These are phyloP conservation scores for Entomortierella chlamydospora DNA, from an alignment of 192 early-diverging fungal species.

Conservation along the genomic window DNA sequence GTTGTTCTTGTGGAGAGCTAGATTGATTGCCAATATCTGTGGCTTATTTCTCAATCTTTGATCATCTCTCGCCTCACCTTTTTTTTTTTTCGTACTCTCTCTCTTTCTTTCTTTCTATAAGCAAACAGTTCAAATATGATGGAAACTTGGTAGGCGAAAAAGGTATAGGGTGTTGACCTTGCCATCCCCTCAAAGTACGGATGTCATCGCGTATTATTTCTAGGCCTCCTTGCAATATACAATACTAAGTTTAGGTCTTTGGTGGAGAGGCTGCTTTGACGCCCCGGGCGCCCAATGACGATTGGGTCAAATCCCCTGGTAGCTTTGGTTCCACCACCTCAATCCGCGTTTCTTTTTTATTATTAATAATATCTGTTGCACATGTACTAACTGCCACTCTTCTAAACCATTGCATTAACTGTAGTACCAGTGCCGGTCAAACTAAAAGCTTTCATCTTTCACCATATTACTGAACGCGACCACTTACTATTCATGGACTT, in stretches of 20 bases:
- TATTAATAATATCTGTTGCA: not conserved
- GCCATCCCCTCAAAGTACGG: not conserved
- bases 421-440: too few species aligned
- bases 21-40: constrained; percentile 21
- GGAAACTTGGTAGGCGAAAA: too few species aligned
- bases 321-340: constrained; percentile 28
- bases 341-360: not conserved
- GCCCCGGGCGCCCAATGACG: constrained; percentile 37
- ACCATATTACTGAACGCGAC: too few species aligned
- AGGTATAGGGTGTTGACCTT: not conserved
- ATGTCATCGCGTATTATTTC: not conserved
- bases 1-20: constrained; percentile 18
- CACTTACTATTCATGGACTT: too few species aligned
- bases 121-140: too few species aligned
- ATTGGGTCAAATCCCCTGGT: constrained; percentile 47
- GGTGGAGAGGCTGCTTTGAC: constrained; percentile 36
- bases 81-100: too few species aligned
- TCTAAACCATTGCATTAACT: not conserved
- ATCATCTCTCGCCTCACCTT: too few species aligned
- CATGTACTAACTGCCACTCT: not conserved
- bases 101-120: too few species aligned
- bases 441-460: too few species aligned
- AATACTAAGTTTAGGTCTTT: constrained; percentile 19
- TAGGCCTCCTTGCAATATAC: constrained; percentile 26
- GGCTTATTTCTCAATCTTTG: too few species aligned